Conservation (phyloP, 768 basidiomycete species). For the Suillus tomentosus region DNA sequence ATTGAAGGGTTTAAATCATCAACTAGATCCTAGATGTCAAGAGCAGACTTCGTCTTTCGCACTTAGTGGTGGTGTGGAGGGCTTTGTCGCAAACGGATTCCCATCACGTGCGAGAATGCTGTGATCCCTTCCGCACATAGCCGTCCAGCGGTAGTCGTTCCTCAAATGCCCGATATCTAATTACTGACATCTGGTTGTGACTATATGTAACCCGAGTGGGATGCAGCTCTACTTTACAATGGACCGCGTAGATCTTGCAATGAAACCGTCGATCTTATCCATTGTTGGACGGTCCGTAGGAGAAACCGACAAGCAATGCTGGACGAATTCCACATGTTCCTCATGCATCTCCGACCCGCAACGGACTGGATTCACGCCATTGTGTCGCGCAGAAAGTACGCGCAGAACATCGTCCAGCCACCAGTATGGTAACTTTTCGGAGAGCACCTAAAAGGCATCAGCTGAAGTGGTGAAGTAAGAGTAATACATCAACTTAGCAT, state of each 20-base stretch:
- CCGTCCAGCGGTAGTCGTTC: no score
- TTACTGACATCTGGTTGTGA: no score
- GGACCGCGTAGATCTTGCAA: not conserved
- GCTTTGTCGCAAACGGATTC: no score
- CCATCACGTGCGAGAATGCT: no score
- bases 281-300: not conserved
- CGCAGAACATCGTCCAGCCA: constrained; percentile 6
- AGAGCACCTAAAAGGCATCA: constrained; percentile 2
- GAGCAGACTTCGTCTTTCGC: no score
- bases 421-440: constrained; percentile 1
- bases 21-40: no score
- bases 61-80: no score
- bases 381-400: constrained; percentile 3
- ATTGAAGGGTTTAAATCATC: no score
- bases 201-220: no score
- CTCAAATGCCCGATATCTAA: no score
- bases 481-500: constrained; percentile 25
- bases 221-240: not conserved
- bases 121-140: no score
- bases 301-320: not conserved
- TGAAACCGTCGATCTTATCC: not conserved
- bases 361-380: not conserved
- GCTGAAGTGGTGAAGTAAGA: constrained; percentile 18
- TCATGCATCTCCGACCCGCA: not conserved
- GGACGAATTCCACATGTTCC: not conserved